Conservation (phyloP, 2,329 filamentous ascomycete species). For the Harringtonia lauricola region DNA sequence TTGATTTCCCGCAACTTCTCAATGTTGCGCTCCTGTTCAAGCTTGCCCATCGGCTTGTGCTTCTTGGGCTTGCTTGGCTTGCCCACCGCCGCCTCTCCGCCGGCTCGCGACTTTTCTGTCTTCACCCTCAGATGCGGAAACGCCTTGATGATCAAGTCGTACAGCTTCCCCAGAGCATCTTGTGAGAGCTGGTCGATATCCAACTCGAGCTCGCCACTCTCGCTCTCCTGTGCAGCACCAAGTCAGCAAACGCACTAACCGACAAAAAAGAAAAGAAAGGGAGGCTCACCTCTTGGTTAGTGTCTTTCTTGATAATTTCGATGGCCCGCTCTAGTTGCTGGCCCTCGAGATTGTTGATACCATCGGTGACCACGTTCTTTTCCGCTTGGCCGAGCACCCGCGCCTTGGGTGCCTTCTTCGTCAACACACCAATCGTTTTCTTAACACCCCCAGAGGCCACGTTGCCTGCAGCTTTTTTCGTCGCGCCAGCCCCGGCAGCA, state of each 20-base stretch:
- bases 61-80: conserved; percentile 49
- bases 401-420: conserved; percentile 40
- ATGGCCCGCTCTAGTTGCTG: conserved; percentile 72
- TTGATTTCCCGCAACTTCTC: conserved; percentile 50
- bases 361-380: conserved; percentile 83
- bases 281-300: conserved; percentile 57
- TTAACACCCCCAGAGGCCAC: conserved; percentile 7
- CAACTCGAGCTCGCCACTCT: conserved; percentile 46
- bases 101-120: conserved; percentile 21
- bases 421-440: too few relatives aligned
- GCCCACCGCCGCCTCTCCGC: conserved; percentile 14
- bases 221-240: conserved; percentile 37
- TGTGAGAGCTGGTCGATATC: conserved; percentile 47
- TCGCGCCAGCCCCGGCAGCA: conserved; percentile 2
- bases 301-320: conserved; percentile 83
- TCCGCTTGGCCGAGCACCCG: conserved; percentile 63
- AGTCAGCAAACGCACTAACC: not conserved
- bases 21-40: conserved; percentile 59
- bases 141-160: conserved; percentile 28
- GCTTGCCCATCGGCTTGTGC: conserved; percentile 68
- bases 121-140: conserved; percentile 25
- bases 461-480: conserved; percentile 22
- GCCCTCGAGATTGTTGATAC: conserved; percentile 71
- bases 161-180: conserved; percentile 43
- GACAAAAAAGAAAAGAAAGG: conserved; percentile 8